phyloP scores from a whole-genome alignment of 805 yeast species.

The Candida railenensis region DNA sequence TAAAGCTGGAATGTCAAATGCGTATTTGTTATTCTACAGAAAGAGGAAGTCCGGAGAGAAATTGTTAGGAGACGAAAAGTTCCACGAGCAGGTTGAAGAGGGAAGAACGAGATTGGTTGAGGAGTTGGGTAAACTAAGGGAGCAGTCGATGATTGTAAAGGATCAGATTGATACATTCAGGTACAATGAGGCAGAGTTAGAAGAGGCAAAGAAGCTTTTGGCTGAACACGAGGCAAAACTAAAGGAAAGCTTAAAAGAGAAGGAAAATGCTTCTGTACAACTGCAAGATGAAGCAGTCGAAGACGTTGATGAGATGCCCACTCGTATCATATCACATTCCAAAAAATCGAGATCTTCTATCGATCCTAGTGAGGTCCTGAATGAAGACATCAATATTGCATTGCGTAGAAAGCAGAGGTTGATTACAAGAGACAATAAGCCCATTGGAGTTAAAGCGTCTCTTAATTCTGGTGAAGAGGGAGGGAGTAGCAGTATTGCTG shows the following conservation, averaged over 20 bases:
- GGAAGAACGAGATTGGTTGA: conserved; percentile 32
- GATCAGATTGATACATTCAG: conserved; percentile 13
- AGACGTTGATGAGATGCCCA: not conserved
- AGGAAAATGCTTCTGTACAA: not conserved
- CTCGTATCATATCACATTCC: not conserved
- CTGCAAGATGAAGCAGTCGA: not conserved
- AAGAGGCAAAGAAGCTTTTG: not conserved
- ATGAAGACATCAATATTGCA: conserved; percentile 3
- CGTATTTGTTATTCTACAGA: conserved; percentile 82
- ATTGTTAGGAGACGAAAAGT: conserved; percentile 47
- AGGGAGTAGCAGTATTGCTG: not conserved
- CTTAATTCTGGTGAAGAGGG: not conserved
- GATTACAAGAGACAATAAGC: not conserved
- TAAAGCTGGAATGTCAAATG: conserved; percentile 60
- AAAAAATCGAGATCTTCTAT: conserved; percentile 4
- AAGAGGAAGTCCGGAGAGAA: conserved; percentile 41
- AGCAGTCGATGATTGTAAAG: conserved; percentile 11
- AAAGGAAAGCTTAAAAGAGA: not conserved
- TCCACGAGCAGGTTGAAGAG: conserved; percentile 38
- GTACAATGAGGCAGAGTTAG: conserved; percentile 2
- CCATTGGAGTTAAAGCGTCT: conserved; percentile 1
- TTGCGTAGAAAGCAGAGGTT: conserved; percentile 4
- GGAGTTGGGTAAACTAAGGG: conserved; percentile 11
- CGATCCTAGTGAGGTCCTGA: conserved; percentile 4
- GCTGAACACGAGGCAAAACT: not conserved